Conservation (phyloP, 352 stramenopile genomes). For the Blastocystis sp. region DNA sequence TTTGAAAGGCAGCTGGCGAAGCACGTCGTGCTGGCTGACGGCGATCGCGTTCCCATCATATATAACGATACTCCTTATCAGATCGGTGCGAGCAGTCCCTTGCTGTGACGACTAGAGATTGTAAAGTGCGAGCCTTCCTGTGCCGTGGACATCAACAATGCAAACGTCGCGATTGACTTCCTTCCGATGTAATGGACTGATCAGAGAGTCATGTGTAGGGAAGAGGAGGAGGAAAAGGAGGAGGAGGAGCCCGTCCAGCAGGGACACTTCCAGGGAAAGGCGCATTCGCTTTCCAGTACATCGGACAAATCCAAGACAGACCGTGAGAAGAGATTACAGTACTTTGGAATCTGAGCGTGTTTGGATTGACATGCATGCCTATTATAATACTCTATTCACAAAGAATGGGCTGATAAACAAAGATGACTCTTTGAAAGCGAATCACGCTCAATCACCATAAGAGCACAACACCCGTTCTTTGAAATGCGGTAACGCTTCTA, state of each 20-base stretch:
- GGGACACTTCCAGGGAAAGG: neutral
- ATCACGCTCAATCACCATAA: too few species aligned
- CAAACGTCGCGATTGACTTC: constrained; percentile 62
- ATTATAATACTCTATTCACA: too few species aligned
- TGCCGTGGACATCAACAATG: constrained; percentile 69
- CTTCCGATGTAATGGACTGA: neutral
- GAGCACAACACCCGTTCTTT: too few species aligned
- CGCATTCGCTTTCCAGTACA: neutral
- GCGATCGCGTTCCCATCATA: constrained; percentile 41
- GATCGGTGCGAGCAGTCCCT: neutral
- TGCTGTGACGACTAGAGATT: constrained; percentile 35
- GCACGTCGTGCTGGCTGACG: constrained; percentile 40
- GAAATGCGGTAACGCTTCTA: too few species aligned
- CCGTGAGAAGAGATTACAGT: neutral
- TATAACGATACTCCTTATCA: constrained; percentile 17
- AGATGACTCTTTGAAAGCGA: too few species aligned
- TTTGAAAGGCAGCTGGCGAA: constrained; percentile 52
- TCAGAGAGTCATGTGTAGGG: neutral
- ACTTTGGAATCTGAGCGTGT: too few species aligned
- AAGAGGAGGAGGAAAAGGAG: neutral
- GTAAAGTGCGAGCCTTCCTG: constrained; percentile 42
- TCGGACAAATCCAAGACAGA: neutral
- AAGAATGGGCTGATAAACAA: too few species aligned
- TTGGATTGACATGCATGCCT: too few species aligned
- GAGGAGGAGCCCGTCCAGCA: neutral